Evolutionary conservation across 257 asterid genomes (phyloP), one percentile per base, ranked within the genome.

Genomic region (Solanum sitiens): DNA sequence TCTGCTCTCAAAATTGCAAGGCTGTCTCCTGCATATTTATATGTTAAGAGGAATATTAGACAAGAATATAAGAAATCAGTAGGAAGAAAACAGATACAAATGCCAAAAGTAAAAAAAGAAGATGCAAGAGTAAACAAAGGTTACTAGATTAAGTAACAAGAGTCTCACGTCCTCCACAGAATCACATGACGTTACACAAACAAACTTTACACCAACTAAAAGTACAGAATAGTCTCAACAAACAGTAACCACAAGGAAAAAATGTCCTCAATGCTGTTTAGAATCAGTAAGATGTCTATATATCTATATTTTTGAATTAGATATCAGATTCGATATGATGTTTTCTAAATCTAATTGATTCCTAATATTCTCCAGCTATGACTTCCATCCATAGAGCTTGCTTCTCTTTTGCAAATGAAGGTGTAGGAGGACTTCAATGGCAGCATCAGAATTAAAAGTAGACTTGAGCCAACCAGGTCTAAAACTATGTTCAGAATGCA

Each of bases 1-100:
- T 97, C 98, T 25, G 98, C 98, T 75, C 95, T 94, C 89, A 97
- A 89, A 89, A 95, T 89, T 45, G 98, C 90, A 35, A 94, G 96
- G 94, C 96, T 90, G 87, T 95, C 98, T 42, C 98, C 99, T 97
- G 86, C 86, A 32, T 30, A 50, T 82, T 50, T 18, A 82, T 82
- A 82, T 1, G 25, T 50, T 50, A 82, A 82, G 20, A 20, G 63
- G 12, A 47, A 50, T 50, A 47, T 80, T 30, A 47, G 37, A 47
- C 65, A 80, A 47, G n/a, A 30, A 50, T 20, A 47, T 82, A 82
- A 50, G 67, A 15, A 50, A 80, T 47, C 56, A 45, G 42, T 80
- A 16, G 14, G 27, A 47, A 18, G 85, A 47, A 80, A 80, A 50
- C n/a, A 30, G 70, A 82, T 50, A 30, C 6, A 47, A 80, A 80